Percentiles rank a stretch among this genome's conserved stretches.
phyloP scores from a whole-genome alignment of 2,329 filamentous ascomycete genomes.

The Aspergillus cejpii region DNA sequence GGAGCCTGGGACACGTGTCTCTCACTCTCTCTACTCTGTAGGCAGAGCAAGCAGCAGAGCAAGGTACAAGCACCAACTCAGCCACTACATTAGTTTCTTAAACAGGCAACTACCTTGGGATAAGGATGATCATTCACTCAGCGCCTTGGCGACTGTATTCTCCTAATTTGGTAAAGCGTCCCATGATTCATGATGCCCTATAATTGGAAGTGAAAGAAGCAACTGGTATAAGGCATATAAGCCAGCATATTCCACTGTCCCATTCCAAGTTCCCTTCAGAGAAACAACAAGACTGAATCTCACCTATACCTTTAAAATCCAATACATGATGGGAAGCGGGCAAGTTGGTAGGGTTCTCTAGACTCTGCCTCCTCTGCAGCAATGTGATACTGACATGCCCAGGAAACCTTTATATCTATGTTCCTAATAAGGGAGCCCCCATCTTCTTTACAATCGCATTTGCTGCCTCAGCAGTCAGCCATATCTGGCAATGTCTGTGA shows the following conservation, averaged over 20 bases:
- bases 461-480: conserved; percentile 29
- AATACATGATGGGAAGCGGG: neutral
- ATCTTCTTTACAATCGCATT: conserved; percentile 49
- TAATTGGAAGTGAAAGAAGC: too few relatives aligned
- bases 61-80: too few relatives aligned
- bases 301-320: neutral
- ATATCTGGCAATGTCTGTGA: conserved; percentile 53
- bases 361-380: neutral
- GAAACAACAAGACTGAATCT: neutral
- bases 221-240: neutral
- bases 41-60: too few relatives aligned
- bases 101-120: too few relatives aligned
- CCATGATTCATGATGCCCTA: neutral
- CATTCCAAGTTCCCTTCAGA: neutral
- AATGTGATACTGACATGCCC: neutral
- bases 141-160: neutral
- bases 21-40: too few relatives aligned
- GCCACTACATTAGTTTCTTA: too few relatives aligned
- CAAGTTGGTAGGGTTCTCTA: neutral
- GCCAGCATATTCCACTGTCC: neutral
- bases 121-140: neutral
- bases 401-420: conserved; percentile 44
- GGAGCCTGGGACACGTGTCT: too few relatives aligned
- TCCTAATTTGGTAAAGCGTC: neutral
- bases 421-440: conserved; percentile 50